Conservation (phyloP, 2,329 filamentous ascomycete species). For the Fusarium armeniacum region DNA sequence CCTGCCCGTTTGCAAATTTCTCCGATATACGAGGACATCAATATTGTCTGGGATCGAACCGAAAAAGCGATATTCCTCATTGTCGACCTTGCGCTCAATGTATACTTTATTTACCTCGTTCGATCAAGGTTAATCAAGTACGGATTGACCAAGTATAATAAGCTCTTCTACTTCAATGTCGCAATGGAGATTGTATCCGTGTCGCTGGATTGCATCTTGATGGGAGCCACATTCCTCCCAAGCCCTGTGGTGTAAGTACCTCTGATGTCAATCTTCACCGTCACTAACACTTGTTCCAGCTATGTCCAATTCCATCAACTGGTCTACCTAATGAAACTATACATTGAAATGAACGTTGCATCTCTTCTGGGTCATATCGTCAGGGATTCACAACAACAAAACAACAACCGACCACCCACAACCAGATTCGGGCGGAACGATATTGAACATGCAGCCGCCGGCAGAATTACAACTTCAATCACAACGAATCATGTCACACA, state of each 20-base stretch:
- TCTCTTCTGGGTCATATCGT: slow-evolving; percentile 37
- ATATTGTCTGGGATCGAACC: slow-evolving; percentile 34
- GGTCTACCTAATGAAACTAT: slow-evolving; percentile 45
- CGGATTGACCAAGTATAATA: slow-evolving; percentile 63
- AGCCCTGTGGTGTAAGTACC: slow-evolving; percentile 25
- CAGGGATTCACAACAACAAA: slow-evolving; percentile 20
- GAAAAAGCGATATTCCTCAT: slow-evolving; percentile 35
- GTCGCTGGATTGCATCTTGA: slow-evolving; percentile 45
- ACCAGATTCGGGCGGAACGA: neutral
- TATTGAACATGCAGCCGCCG: slow-evolving; percentile 16
- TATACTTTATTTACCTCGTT: slow-evolving; percentile 55
- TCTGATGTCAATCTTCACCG: accelerated
- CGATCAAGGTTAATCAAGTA: slow-evolving; percentile 58
- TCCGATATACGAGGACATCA: slow-evolving; percentile 17
- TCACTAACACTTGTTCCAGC: slow-evolving; percentile 11
- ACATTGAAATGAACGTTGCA: slow-evolving; percentile 48
- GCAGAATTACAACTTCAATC: slow-evolving; percentile 32
- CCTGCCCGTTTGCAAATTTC: slow-evolving; percentile 34
- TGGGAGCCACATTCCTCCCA: slow-evolving; percentile 41
- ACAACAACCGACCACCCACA: neutral
- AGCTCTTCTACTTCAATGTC: slow-evolving; percentile 56
- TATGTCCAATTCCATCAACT: slow-evolving; percentile 48
- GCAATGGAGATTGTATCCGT: slow-evolving; percentile 46
- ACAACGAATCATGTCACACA: slow-evolving; percentile 29
- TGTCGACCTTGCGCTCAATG: slow-evolving; percentile 51